These are phyloP conservation scores for Aspergillus tamarii DNA, from an alignment of 2,329 filamentous ascomycete genomes.

Conservation along the genomic window DNA sequence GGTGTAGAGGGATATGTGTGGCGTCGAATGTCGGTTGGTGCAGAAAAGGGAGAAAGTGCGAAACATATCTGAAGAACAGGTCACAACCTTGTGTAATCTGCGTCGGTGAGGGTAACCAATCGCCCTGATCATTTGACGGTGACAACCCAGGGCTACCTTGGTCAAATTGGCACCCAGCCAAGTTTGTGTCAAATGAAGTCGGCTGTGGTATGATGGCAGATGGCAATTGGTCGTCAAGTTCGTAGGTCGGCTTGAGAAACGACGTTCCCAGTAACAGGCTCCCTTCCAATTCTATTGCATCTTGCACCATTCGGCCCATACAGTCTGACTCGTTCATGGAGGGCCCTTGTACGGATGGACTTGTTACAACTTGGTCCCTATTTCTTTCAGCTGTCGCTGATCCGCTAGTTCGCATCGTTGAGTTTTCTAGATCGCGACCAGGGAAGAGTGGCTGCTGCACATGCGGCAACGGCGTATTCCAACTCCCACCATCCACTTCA, in stretches of 20 bases:
- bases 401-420: neutral
- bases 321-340: neutral
- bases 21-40: conserved; percentile 42
- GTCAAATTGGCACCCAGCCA: conserved; percentile 3
- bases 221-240: conserved; percentile 8
- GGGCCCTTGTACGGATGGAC: neutral
- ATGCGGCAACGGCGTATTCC: neutral
- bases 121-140: conserved; percentile 19
- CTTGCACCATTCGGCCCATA: neutral
- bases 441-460: neutral
- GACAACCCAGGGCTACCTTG: conserved; percentile 10
- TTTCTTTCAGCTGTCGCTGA: neutral
- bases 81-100: conserved; percentile 38
- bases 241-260: conserved; percentile 15
- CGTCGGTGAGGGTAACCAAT: conserved; percentile 35
- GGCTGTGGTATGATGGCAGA: neutral
- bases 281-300: conserved; percentile 21
- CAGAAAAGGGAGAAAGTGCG: conserved; percentile 44
- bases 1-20: conserved; percentile 21
- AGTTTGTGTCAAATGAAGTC: neutral
- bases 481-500: neutral
- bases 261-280: conserved; percentile 20
- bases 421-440: neutral
- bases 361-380: no score
- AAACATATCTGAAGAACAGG: conserved; percentile 42